A percentile compares a stretch with the other conserved stretches of the same genome.
These are phyloP conservation scores for Madurella fahalii DNA, from an alignment of 2,329 filamentous ascomycete species.

Conservation along the genomic window DNA sequence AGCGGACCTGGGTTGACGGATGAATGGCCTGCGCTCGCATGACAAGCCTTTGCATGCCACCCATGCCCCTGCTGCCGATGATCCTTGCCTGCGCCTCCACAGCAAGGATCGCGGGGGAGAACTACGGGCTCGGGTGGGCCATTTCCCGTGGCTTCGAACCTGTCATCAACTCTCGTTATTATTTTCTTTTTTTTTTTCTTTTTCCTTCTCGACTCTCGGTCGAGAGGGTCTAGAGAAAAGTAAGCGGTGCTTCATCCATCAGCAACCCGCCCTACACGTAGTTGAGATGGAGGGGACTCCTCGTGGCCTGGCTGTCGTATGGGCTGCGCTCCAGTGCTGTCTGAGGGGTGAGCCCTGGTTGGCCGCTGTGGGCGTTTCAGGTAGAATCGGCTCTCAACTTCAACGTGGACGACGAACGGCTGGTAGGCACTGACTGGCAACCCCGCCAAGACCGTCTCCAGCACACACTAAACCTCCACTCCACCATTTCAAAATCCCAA, in stretches of 20 bases:
- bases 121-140: neutral
- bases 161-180: constrained; percentile 2
- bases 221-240: neutral
- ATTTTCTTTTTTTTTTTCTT: too few species aligned
- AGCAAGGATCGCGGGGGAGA: constrained; percentile 1
- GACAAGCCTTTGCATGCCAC: constrained; percentile 9
- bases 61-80: constrained; percentile 8
- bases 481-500: too few species aligned
- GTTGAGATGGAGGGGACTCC: neutral
- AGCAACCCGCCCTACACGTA: neutral
- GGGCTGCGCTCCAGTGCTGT: constrained; percentile 11
- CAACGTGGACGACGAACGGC: neutral
- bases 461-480: neutral
- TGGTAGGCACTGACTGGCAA: neutral
- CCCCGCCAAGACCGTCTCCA: constrained; percentile 4
- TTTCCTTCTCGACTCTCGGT: neutral
- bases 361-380: constrained; percentile 24
- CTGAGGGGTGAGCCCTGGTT: constrained; percentile 18
- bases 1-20: constrained; percentile 10
- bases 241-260: neutral
- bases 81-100: constrained; percentile 11
- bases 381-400: constrained; percentile 15
- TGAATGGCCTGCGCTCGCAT: constrained; percentile 15
- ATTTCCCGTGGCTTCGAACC: neutral
- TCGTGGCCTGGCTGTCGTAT: constrained; percentile 4